A percentile compares a stretch with the other conserved stretches of the same genome.
Conservation (phyloP, 2,329 filamentous ascomycete species). For the Hypoxylon sp. region DNA sequence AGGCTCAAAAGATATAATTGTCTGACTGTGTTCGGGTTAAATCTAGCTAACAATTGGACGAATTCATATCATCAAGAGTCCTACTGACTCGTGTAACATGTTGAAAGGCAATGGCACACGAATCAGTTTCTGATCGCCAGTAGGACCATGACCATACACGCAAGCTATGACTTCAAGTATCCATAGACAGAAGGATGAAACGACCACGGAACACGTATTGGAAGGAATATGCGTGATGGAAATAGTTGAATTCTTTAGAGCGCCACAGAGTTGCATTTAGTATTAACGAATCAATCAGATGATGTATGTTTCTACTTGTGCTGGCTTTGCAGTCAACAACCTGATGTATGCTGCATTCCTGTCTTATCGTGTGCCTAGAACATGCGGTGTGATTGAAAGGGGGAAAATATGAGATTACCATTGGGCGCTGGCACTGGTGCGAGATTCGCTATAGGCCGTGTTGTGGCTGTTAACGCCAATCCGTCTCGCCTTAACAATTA, state of each 20-base stretch:
- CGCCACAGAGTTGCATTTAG: not conserved
- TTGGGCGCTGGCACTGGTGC: not conserved
- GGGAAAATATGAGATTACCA: not conserved
- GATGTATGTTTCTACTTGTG: not conserved
- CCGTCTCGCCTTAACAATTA: not conserved
- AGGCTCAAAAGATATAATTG: not conserved
- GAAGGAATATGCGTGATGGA: not conserved
- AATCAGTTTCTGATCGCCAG: not conserved
- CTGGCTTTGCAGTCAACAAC: not conserved
- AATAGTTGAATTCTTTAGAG: not conserved
- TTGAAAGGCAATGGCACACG: not conserved
- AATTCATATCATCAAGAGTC: not conserved
- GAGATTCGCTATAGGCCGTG: not conserved
- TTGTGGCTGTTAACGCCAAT: not conserved
- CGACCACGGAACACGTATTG: not conserved
- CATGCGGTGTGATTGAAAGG: not conserved
- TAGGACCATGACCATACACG: not conserved
- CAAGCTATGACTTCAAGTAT: not conserved
- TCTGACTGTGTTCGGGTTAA: not conserved
- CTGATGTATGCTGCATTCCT: constrained; percentile 1
- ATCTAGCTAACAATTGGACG: not conserved
- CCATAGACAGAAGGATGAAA: not conserved
- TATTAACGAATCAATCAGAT: constrained; percentile 1
- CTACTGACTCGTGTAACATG: not conserved
- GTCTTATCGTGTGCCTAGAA: not conserved